Evolutionary conservation across 169 alveolate species (phyloP).

Genomic region (Cyclospora cayetanensis): DNA sequence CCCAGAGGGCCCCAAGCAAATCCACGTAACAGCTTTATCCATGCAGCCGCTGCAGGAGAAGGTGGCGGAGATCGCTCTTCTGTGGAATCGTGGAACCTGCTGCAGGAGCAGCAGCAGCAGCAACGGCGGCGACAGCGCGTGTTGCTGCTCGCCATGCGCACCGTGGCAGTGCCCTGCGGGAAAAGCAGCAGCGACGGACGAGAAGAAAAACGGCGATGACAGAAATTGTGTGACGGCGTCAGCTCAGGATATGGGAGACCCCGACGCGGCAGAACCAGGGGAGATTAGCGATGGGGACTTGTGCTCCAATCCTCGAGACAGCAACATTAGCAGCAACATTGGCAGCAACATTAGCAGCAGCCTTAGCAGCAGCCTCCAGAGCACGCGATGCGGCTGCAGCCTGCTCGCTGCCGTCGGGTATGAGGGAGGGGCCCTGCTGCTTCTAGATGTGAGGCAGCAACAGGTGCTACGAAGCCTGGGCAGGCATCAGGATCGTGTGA

Average conservation of each 20-base stretch:
- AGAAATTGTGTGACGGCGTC: background rate
- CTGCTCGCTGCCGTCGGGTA: constrained; percentile 50
- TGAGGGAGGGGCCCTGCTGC: constrained; percentile 22
- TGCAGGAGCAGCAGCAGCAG: constrained; percentile 54
- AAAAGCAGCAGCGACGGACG: background rate
- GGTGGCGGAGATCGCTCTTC: background rate
- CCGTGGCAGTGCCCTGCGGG: constrained; percentile 1
- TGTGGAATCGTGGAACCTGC: background rate
- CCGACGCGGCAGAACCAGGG: background rate
- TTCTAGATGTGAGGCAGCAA: constrained; percentile 21
- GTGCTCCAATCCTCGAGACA: too few relatives aligned
- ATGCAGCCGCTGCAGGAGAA: constrained; percentile 36
- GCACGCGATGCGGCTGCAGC: background rate
- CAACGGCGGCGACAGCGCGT: background rate
- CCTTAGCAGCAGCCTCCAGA: background rate
- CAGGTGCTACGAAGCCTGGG: constrained; percentile 8
- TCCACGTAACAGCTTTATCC: background rate
- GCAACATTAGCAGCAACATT: background rate
- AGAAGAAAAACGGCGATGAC: background rate
- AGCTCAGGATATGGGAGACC: background rate
- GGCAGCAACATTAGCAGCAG: background rate
- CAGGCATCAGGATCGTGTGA: background rate
- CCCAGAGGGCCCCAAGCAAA: background rate
- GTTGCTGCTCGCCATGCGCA: background rate
- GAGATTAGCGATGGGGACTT: background rate